Conservation (phyloP, 2,329 filamentous ascomycete species). For the Ceratocystis alfenasii region DNA sequence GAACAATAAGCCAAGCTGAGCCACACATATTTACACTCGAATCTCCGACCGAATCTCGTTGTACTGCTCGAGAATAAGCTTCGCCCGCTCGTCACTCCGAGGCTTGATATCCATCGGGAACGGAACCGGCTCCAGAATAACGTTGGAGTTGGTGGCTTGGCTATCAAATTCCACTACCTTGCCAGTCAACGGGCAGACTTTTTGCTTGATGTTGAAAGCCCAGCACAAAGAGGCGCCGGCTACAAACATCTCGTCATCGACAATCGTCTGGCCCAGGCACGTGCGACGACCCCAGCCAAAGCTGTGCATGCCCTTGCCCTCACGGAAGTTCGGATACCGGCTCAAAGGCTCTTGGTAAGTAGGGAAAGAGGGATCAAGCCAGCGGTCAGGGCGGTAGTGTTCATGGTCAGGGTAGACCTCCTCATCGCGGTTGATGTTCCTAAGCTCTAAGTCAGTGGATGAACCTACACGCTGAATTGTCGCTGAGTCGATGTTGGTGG, state of each 20-base stretch:
- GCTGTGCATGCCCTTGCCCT: conserved; percentile 46
- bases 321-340: conserved; percentile 50
- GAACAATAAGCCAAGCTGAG: background rate
- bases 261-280: conserved; percentile 51
- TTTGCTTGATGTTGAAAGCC: conserved; percentile 36
- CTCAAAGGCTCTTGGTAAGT: conserved; percentile 54
- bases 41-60: conserved; percentile 29
- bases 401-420: conserved; percentile 52
- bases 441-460: conserved; percentile 25
- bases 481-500: background rate
- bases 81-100: conserved; percentile 32
- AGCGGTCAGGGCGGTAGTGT: conserved; percentile 49
- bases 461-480: background rate
- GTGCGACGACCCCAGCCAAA: conserved; percentile 54
- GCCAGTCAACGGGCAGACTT: conserved; percentile 35
- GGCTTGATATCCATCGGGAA: conserved; percentile 37
- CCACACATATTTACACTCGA: conserved; percentile 24
- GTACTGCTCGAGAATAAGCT: conserved; percentile 32
- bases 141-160: conserved; percentile 41
- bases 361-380: conserved; percentile 49
- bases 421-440: conserved; percentile 47
- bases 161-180: conserved; percentile 35
- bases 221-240: conserved; percentile 38
- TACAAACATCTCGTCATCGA: conserved; percentile 47
- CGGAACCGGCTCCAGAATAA: conserved; percentile 40